Conservation (phyloP, 2,329 filamentous ascomycete genomes). For the Botrytis cinerea region DNA sequence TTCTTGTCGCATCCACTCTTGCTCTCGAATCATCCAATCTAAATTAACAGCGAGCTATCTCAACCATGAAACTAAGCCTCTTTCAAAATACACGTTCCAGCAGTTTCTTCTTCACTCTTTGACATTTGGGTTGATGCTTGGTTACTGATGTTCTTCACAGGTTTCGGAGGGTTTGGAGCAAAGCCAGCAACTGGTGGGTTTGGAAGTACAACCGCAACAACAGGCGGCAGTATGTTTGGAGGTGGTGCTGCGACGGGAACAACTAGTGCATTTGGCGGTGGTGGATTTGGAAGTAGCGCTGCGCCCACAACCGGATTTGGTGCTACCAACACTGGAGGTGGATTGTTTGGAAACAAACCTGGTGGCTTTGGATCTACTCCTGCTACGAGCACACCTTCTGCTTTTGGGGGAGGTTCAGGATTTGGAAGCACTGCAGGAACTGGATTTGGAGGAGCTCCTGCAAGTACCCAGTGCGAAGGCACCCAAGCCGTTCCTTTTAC, state of each 20-base stretch:
- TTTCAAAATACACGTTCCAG: constrained; percentile 1
- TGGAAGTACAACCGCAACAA: constrained; percentile 46
- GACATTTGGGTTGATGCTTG: background rate
- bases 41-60: background rate
- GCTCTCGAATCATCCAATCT: constrained; percentile 22
- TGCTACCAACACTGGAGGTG: constrained; percentile 32
- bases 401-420: constrained; percentile 38
- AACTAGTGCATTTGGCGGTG: constrained; percentile 32
- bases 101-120: constrained; percentile 2
- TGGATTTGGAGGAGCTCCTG: constrained; percentile 47
- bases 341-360: constrained; percentile 38
- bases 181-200: constrained; percentile 47
- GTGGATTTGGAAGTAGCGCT: constrained; percentile 30
- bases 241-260: constrained; percentile 39
- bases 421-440: constrained; percentile 49
- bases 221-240: constrained; percentile 57
- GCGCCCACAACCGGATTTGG: constrained; percentile 35
- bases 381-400: constrained; percentile 36
- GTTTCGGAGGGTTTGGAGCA: constrained; percentile 49
- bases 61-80: background rate
- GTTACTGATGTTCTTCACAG: constrained; percentile 34
- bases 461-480: constrained; percentile 61
- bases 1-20: constrained; percentile 20
- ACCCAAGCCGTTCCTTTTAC: constrained; percentile 71
- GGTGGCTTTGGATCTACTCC: constrained; percentile 42